Evolutionary conservation across 305 asterid species (phyloP), one percentile per base, ranked within the genome.

Genomic region (Solanum hybrid): DNA sequence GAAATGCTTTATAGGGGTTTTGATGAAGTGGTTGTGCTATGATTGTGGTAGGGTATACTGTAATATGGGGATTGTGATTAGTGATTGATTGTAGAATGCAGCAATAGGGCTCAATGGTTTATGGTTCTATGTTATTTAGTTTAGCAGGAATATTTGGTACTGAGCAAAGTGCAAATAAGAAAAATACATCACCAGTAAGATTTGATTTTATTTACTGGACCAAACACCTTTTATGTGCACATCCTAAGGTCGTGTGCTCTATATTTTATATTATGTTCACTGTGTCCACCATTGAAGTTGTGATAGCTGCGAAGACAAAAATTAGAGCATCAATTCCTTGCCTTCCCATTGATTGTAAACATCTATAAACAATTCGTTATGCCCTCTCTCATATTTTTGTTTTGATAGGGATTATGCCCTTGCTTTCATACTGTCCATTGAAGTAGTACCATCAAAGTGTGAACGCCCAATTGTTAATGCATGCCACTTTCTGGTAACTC

Each of bases 41-140:
- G 75, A 85, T 80, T 85, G 75, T 85, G 76, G 88, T 64, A 85
- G 76, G 46, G 76, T 34, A 85, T 85, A 51, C 76, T 85, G 76
- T 60, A 85, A 22, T 85, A 60, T 64, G 72, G 72, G 27, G 12
- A 64, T 85, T 60, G 77, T 60, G 51, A 85, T 85, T 60, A 60
- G 77, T 85, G 31, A 85, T 85, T 85, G 88, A 13, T 34, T 85
- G 56, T n/a, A 13, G 34, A 85, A 20, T 56, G 32, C 32, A 56
- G 88, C 77, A 56, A 32, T 64, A 32, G 34, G 88, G 78, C 34
- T 85, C 51, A 85, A 85, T 60, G 72, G 40, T 4, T 85, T 56
- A 60, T 85, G 77, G 78, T 64, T 85, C 46, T 32, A 56, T 29
- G 77, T 3, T 85, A 60, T 22, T 85, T 31, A 12, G 24, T 85